Evolutionary conservation across 441 rosid species (phyloP).

Genomic region (Isatis lusitanica): DNA sequence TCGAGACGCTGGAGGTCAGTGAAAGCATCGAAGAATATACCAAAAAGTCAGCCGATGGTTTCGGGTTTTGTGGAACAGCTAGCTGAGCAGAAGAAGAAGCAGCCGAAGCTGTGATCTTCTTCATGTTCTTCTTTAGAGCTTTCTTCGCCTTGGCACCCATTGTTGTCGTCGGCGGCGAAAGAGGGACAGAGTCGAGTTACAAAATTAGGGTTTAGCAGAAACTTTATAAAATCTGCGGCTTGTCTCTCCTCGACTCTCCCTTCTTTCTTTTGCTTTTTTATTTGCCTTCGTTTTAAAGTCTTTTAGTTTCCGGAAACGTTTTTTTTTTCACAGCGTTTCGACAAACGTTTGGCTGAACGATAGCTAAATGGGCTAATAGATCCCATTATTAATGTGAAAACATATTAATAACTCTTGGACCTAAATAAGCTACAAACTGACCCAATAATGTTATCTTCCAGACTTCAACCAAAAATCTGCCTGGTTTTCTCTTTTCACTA

Average conservation of each 20-base stretch:
- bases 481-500: neutral
- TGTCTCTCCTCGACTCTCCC: neutral
- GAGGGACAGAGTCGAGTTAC: neutral
- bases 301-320: neutral
- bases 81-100: slow-evolving; percentile 35
- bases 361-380: neutral
- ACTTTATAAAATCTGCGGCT: neutral
- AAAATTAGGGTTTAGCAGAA: slow-evolving; percentile 27
- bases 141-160: slow-evolving; percentile 84
- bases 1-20: neutral
- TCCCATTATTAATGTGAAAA: neutral
- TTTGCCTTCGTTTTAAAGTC: neutral
- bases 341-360: neutral
- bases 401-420: neutral
- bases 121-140: slow-evolving; percentile 55
- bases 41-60: slow-evolving; percentile 68
- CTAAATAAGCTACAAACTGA: neutral
- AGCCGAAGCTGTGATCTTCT: slow-evolving; percentile 42
- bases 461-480: neutral
- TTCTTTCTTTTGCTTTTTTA: neutral
- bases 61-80: slow-evolving; percentile 34
- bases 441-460: neutral
- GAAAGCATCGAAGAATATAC: slow-evolving; percentile 35
- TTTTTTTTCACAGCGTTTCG: neutral
- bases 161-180: slow-evolving; percentile 24